These are phyloP conservation scores for Fusarium fujikuroi DNA, from an alignment of 2,329 filamentous ascomycete species.

Conservation along the genomic window DNA sequence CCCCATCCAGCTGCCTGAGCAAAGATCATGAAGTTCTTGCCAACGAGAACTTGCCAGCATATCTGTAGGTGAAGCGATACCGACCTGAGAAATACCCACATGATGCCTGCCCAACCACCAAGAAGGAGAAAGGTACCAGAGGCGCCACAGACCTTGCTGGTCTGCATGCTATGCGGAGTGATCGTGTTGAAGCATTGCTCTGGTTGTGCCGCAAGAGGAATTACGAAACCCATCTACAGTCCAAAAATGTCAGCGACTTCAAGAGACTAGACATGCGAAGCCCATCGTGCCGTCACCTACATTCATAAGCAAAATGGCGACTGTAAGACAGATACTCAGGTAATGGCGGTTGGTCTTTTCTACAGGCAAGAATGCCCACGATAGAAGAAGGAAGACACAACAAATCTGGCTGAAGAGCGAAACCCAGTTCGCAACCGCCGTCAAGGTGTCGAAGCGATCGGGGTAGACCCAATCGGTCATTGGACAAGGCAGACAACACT, in stretches of 20 bases:
- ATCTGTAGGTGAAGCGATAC: conserved; percentile 96
- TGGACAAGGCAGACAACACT: conserved; percentile 92
- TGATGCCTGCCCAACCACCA: conserved; percentile 83
- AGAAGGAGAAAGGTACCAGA: conserved; percentile 88
- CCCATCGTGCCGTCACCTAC: conserved; percentile 61
- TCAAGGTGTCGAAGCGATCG: conserved; percentile 68
- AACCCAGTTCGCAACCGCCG: conserved; percentile 80
- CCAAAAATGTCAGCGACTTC: conserved; percentile 31
- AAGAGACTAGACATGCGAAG: neutral
- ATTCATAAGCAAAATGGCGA: conserved; percentile 81
- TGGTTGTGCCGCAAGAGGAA: conserved; percentile 82
- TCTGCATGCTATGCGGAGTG: conserved; percentile 92
- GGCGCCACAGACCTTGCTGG: conserved; percentile 82
- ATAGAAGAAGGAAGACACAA: conserved; percentile 79
- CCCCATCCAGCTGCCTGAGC: conserved; percentile 86
- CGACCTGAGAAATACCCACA: conserved; percentile 93
- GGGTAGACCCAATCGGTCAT: conserved; percentile 80
- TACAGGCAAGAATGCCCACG: conserved; percentile 82
- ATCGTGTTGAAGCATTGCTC: conserved; percentile 89
- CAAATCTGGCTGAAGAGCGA: conserved; percentile 79
- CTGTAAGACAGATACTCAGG: conserved; percentile 85
- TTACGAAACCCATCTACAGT: conserved; percentile 83
- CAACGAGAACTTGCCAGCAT: conserved; percentile 94
- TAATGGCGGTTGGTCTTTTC: conserved; percentile 95
- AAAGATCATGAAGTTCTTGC: conserved; percentile 87